Percentiles rank a stretch among this genome's conserved stretches.
Conservation (phyloP, 106 monocot genomes). For the Dendrobium huoshanense region DNA sequence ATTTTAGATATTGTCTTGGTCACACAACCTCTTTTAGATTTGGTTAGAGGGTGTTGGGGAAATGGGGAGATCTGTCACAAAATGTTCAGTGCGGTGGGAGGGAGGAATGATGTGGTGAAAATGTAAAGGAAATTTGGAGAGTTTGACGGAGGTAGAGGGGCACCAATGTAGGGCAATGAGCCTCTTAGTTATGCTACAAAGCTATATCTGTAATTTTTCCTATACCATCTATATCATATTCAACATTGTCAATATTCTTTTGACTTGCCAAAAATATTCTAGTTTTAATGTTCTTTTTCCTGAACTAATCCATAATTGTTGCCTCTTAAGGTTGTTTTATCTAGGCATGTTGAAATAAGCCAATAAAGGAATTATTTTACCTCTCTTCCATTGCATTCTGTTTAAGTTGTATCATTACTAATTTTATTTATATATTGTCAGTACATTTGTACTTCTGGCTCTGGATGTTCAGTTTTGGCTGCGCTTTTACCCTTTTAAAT, state of each 20-base stretch:
- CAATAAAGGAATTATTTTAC: not conserved
- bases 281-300: not conserved
- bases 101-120: too few species aligned
- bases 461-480: not conserved
- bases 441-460: not conserved
- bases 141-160: too few species aligned
- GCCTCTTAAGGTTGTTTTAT: not conserved
- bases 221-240: not conserved
- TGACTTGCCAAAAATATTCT: not conserved
- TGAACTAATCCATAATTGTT: not conserved
- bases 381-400: not conserved
- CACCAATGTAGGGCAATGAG: too few species aligned
- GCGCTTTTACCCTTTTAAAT: not conserved
- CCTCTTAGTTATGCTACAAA: too few species aligned
- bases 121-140: too few species aligned
- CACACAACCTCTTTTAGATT: too few species aligned
- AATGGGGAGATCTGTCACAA: too few species aligned
- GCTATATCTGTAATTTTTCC: too few species aligned
- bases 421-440: not conserved
- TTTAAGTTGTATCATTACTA: not conserved
- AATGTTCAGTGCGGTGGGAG: too few species aligned
- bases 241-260: not conserved
- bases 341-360: not conserved
- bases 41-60: too few species aligned
- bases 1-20: too few species aligned